Conservation (phyloP, 495 filamentous ascomycete species). For the Delitschia confertaspora region DNA sequence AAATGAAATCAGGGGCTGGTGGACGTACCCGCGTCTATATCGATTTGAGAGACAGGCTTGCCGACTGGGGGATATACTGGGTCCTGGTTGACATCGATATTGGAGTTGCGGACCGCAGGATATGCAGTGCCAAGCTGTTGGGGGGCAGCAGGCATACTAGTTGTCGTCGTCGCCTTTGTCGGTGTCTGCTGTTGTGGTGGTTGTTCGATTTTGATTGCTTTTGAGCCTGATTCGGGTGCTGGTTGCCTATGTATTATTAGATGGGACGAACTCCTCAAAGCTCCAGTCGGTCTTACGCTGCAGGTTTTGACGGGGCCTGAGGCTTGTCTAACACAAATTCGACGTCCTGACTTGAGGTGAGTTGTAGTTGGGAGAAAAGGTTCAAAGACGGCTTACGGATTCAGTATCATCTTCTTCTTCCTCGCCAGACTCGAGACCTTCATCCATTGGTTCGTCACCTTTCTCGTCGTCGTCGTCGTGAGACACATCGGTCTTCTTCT, state of each 20-base stretch:
- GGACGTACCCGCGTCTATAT: conserved; percentile 59
- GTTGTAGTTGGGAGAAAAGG: not conserved
- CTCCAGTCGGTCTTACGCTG: conserved; percentile 46
- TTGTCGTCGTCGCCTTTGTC: conserved; percentile 23
- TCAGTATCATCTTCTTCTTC: conserved; percentile 67
- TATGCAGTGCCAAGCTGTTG: conserved; percentile 50
- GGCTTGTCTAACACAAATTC: conserved; percentile 86
- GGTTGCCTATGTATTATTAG: conserved; percentile 1
- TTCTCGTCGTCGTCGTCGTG: conserved; percentile 25
- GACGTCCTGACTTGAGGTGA: conserved; percentile 56
- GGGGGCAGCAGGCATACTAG: conserved; percentile 21
- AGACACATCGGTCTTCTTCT: conserved; percentile 11
- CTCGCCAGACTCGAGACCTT: conserved; percentile 51
- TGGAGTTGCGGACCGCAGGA: conserved; percentile 63
- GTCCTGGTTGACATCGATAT: conserved; percentile 73
- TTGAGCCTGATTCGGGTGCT: conserved; percentile 13
- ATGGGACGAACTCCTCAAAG: too few species aligned
- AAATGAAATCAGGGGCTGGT: too few species aligned
- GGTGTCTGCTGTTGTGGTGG: conserved; percentile 12
- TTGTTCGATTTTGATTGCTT: conserved; percentile 21
- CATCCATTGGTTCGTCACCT: conserved; percentile 32
- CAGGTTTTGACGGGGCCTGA: conserved; percentile 54
- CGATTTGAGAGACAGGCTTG: conserved; percentile 44
- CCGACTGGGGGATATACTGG: conserved; percentile 43
- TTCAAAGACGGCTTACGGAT: conserved; percentile 17